Evolutionary conservation across 2,329 filamentous ascomycete species (phyloP).

Genomic region (Fusarium veterinarium): DNA sequence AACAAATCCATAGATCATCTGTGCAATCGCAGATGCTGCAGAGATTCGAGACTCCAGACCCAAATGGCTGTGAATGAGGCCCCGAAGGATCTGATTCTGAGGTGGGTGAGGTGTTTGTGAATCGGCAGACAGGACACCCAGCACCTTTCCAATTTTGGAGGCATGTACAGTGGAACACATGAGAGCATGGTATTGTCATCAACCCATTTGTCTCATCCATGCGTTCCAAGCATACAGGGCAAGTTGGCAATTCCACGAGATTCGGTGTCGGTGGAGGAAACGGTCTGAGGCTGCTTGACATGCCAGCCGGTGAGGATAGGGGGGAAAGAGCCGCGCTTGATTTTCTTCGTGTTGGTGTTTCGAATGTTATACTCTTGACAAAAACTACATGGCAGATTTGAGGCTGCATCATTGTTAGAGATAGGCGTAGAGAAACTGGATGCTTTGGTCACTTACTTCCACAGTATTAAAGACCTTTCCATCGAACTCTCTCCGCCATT

Average conservation of each 20-base stretch:
- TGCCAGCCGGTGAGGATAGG: slow-evolving; percentile 57
- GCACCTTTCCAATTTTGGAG: slow-evolving; percentile 95
- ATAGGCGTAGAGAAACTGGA: background rate
- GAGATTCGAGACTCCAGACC: slow-evolving; percentile 71
- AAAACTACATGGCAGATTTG: slow-evolving; percentile 96
- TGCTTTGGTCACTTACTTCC: slow-evolving; percentile 67
- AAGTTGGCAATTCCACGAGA: slow-evolving; percentile 91
- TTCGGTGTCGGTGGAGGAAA: slow-evolving; percentile 79
- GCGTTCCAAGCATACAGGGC: slow-evolving; percentile 93
- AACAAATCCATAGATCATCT: slow-evolving; percentile 91
- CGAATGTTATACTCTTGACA: slow-evolving; percentile 90
- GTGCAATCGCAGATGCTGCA: slow-evolving; percentile 85
- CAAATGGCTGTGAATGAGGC: slow-evolving; percentile 67
- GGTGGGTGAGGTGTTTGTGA: slow-evolving; percentile 68
- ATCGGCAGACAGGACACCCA: slow-evolving; percentile 94
- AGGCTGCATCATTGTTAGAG: slow-evolving; percentile 61
- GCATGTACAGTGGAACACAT: slow-evolving; percentile 97
- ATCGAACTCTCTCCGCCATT: slow-evolving; percentile 89
- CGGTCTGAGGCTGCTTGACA: slow-evolving; percentile 64
- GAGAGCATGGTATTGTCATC: slow-evolving; percentile 95
- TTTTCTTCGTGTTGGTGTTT: slow-evolving; percentile 65
- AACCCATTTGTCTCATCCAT: slow-evolving; percentile 98
- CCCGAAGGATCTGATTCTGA: slow-evolving; percentile 59
- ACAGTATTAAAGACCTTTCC: slow-evolving; percentile 93
- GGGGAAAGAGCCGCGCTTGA: slow-evolving; percentile 70